Evolutionary conservation across 2,329 filamentous ascomycete species (phyloP), one percentile per base, ranked within the genome.

Genomic region (Madurella fahalii): DNA sequence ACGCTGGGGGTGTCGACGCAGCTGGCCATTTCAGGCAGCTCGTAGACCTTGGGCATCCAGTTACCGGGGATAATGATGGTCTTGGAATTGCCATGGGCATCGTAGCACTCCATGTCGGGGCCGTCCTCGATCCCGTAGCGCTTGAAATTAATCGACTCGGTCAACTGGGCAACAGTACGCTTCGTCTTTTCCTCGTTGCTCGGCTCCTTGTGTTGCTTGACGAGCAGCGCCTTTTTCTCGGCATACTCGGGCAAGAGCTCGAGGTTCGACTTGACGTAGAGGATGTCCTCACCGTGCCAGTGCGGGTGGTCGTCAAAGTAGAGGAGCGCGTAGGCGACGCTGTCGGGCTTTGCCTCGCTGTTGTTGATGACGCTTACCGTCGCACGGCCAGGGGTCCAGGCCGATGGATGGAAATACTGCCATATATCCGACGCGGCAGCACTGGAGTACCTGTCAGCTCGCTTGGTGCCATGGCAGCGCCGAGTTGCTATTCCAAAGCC

Each of bases 51-150:
- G 13, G 30, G 1, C 48, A 51, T 52, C 49, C 46, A 50, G 4
- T 57, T 50, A 15, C 50, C 46, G 11, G 54, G 54, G 8, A 53
- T 12, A n/a, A 53, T 2, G 3, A 57, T 25, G 13, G 30, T 18
- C 17, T 9, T 2, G 13, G 42, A 40, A 7, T 40, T 39, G 20
- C 13, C 50, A 11, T 53, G 5, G 11, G n/a, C 18, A 13, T 47
- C 50, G 11, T 43, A 47, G 20, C 37, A 2, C 32, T 57, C 54
- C 39, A 57, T 37, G 42, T 53, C 54, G 12, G 54, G 50, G 17
- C 54, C 50, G 40, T 57, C 54, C 32, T 53, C 50, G 44, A 57
- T n/a, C 5, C 47, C 50, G n/a, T 57, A 53, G 9, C 31, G 47
- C 34, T 15, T 16, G 25, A 53, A 53, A 9, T 50, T 39, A 37